Evolutionary conservation across 495 filamentous ascomycete genomes (phyloP).

Genomic region (Pyrenopolyporus hunteri): DNA sequence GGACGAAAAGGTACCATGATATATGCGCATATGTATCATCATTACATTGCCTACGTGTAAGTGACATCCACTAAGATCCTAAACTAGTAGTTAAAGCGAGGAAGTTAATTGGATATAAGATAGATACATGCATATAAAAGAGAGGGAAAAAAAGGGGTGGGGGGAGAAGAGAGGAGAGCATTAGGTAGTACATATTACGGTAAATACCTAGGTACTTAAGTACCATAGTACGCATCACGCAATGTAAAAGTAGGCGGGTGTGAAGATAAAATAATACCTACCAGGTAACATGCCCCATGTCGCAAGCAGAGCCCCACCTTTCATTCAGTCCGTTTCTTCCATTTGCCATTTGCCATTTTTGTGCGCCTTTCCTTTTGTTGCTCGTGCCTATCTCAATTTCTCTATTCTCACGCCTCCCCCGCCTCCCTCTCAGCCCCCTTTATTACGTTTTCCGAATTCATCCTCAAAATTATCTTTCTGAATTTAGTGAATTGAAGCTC

Average conservation of each 20-base stretch:
- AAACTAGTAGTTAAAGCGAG: slow-evolving; percentile 27
- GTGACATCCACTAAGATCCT: slow-evolving; percentile 13
- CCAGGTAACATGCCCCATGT: too few relatives aligned
- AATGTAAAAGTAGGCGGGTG: not conserved
- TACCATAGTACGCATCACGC: too few relatives aligned
- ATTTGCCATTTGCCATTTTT: slow-evolving; percentile 8
- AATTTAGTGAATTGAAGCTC: slow-evolving; percentile 20
- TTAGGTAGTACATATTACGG: too few relatives aligned
- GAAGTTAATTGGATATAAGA: slow-evolving; percentile 29
- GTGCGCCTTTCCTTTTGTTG: not conserved
- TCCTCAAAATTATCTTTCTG: slow-evolving; percentile 5
- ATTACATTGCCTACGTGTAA: slow-evolving; percentile 7
- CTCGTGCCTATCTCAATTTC: slow-evolving; percentile 22
- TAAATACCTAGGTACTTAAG: too few relatives aligned
- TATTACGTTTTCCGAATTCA: slow-evolving; percentile 38
- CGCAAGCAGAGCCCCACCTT: slow-evolving; percentile 16
- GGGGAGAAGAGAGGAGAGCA: too few relatives aligned
- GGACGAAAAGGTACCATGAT: not conserved
- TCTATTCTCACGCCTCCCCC: slow-evolving; percentile 8
- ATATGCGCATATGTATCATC: slow-evolving; percentile 28
- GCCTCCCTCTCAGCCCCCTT: slow-evolving; percentile 24
- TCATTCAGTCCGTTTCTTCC: not conserved
- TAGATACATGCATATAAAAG: not conserved
- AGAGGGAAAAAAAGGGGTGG: slow-evolving; percentile 6
- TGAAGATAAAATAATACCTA: too few relatives aligned